Evolutionary conservation across 306 rosid genomes (phyloP).

Genomic region (Medicago ruthenica): DNA sequence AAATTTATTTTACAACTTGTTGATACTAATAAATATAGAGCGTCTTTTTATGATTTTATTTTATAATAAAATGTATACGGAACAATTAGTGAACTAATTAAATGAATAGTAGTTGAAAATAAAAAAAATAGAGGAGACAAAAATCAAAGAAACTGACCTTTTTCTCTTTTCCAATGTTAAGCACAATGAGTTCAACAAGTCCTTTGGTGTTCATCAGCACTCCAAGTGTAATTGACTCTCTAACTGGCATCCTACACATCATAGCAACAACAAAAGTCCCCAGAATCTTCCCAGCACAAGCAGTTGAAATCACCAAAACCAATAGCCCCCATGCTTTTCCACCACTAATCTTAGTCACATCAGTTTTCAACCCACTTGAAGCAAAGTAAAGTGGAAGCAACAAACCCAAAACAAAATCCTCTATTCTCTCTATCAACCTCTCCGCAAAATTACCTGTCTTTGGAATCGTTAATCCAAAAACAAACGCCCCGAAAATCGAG

Average conservation of each 20-base stretch:
- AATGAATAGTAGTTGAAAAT: too few species aligned
- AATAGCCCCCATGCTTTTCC: constrained; percentile 74
- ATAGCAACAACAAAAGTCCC: constrained; percentile 80
- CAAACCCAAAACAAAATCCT: constrained; percentile 83
- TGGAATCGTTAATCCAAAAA: constrained; percentile 80
- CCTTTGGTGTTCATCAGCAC: constrained; percentile 97
- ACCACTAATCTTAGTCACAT: constrained; percentile 70
- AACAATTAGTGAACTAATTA: too few species aligned
- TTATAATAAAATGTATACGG: too few species aligned
- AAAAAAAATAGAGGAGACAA: not conserved
- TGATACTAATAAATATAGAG: too few species aligned
- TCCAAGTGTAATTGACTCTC: constrained; percentile 80
- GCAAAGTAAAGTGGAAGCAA: constrained; percentile 87
- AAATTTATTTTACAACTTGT: too few species aligned
- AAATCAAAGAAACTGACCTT: constrained; percentile 55
- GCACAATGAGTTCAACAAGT: constrained; percentile 89
- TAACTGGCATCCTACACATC: constrained; percentile 63
- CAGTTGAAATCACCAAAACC: constrained; percentile 64
- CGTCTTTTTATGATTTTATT: too few species aligned
- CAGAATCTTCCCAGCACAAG: constrained; percentile 79
- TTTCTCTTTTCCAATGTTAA: constrained; percentile 91
- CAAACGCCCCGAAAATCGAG: constrained; percentile 82
- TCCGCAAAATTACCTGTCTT: constrained; percentile 65
- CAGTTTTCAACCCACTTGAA: constrained; percentile 82
- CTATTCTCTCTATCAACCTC: constrained; percentile 69